Evolutionary conservation across 2,329 filamentous ascomycete genomes (phyloP).

Genomic region (Penicillium sp.): DNA sequence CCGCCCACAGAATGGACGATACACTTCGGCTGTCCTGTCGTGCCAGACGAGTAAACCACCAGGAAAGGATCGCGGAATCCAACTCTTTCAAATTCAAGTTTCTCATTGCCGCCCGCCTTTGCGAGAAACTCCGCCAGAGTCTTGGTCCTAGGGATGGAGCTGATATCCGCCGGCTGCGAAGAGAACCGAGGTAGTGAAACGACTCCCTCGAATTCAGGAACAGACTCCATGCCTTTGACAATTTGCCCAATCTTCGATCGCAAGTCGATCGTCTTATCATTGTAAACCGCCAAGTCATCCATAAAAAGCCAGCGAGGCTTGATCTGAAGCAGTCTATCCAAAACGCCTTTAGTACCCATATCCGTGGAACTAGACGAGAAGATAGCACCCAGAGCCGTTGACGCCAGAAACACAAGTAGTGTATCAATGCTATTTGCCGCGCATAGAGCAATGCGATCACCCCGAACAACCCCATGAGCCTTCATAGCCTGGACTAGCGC

Average conservation of each 20-base stretch:
- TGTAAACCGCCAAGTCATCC: constrained; percentile 76
- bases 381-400: constrained; percentile 67
- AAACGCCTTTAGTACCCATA: constrained; percentile 74
- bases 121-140: constrained; percentile 10
- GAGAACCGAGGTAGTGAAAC: constrained; percentile 14
- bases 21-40: constrained; percentile 79
- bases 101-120: constrained; percentile 23
- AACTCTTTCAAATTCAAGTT: constrained; percentile 57
- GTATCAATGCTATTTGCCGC: constrained; percentile 74
- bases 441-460: constrained; percentile 73
- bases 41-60: constrained; percentile 75
- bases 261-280: constrained; percentile 71
- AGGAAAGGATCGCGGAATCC: constrained; percentile 73
- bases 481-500: constrained; percentile 64
- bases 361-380: constrained; percentile 77
- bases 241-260: constrained; percentile 68
- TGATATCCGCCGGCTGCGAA: constrained; percentile 11
- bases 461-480: constrained; percentile 62
- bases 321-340: constrained; percentile 73
- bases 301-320: constrained; percentile 78
- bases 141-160: constrained; percentile 3
- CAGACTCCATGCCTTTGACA: constrained; percentile 59
- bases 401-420: constrained; percentile 66
- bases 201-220: constrained; percentile 57
- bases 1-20: constrained; percentile 67